Evolutionary conservation across 1,284 basidiomycete genomes (phyloP), one percentile per base, ranked within the genome.

Genomic region (Fomitopsis betulina): DNA sequence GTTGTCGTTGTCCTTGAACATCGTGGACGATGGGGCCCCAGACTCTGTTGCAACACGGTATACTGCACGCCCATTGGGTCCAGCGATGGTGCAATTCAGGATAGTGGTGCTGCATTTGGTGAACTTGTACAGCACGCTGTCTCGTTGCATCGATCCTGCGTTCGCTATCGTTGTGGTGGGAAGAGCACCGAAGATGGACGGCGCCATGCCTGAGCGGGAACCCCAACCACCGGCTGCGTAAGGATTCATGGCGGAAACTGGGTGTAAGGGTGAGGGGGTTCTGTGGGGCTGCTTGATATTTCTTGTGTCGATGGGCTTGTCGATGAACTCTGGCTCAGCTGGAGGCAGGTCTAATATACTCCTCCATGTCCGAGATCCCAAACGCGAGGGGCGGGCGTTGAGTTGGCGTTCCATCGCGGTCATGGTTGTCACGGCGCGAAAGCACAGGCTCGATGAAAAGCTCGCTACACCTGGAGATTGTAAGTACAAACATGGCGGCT

Each of bases 101-200:
- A 86, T 72, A 38, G 76, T 76, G 35, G 75, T 74, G 56, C 73
- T 78, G 65, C 81, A 77, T n/a, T 76, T 72, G 19, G 76, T 76
- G 73, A 86, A 81, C 50, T 76, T 73, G 70, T 81, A 80, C 7
- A 76, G 77, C 64, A 75, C 66, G 58, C 76, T 71, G 54, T 74
- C 71, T 23, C 73, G 68, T 55, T 73, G 67, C 55, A 63, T 60
- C 0, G 72, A 67, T 33, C 72, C 65, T 25, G 63, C 58, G 13
- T 59, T 58, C 4, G 65, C 43, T 3, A 69, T 56, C 13, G 65
- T 61, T 0, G 79, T 76, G 59, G 83, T 83, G 15, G 85, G 85
- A n/a, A 86, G 77, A 1, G 84, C 84, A 17, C 84, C 84, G 62
- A 80, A 82, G 53, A 84, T 70, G 39, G 84, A 85, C 52, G 82